Conservation (phyloP, 1,284 basidiomycete species). For the Apiotrichum akiyoshidainum region DNA sequence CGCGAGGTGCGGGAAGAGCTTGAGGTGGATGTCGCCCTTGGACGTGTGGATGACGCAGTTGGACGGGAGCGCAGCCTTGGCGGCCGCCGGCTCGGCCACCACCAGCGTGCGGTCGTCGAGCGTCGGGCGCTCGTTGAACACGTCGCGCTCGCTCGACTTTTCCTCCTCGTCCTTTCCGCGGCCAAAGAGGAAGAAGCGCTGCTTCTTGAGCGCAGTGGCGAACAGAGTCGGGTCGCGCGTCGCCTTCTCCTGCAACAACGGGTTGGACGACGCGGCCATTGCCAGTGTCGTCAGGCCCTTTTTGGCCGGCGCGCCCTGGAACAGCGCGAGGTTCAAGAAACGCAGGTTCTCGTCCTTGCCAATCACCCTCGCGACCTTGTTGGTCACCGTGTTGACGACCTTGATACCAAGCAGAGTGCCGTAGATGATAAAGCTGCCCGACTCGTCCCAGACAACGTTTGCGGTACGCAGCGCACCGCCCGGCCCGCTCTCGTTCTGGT, state of each 20-base stretch:
- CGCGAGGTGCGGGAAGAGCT: constrained; percentile 84
- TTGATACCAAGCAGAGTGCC: constrained; percentile 93
- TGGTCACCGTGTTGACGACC: constrained; percentile 91
- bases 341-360: constrained; percentile 94
- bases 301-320: constrained; percentile 90
- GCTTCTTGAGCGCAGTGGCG: constrained; percentile 87
- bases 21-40: constrained; percentile 86
- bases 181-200: constrained; percentile 96
- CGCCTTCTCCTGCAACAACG: constrained; percentile 78
- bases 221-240: constrained; percentile 87
- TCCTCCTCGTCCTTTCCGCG: constrained; percentile 87
- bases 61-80: constrained; percentile 64
- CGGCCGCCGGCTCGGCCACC: constrained; percentile 55
- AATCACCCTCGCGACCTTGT: constrained; percentile 81
- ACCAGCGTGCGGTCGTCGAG: constrained; percentile 93
- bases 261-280: constrained; percentile 93
- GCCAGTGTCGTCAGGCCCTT: constrained; percentile 79
- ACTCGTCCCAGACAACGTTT: constrained; percentile 94
- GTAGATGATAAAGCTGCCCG: constrained; percentile 88
- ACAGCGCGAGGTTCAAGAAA: constrained; percentile 82
- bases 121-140: constrained; percentile 98
- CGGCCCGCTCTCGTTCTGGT: constrained; percentile 51
- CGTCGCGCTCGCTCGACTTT: constrained; percentile 84
- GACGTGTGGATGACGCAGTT: constrained; percentile 81
- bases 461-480: constrained; percentile 59